Evolutionary conservation across 1,284 basidiomycete genomes (phyloP), one percentile per base, ranked within the genome.

Genomic region (Xerocomus alliaceus): DNA sequence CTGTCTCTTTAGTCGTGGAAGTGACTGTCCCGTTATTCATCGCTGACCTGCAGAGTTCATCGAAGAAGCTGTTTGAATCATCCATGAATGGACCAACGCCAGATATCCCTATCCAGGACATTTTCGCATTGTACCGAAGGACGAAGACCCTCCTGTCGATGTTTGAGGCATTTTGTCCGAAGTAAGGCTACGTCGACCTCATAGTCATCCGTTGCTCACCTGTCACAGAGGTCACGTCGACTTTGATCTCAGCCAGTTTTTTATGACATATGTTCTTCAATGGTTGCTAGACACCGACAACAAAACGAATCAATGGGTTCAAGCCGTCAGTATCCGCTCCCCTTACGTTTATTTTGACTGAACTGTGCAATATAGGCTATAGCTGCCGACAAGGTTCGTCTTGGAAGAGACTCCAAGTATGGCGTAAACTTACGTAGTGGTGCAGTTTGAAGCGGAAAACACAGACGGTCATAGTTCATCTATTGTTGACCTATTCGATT

Each of bases 401-500:
- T 41, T 42, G 12, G 32, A 22, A 35, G 5, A 8, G 34, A 45
- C 24, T 41, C 18, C 17, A 55, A 45, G 34, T 24, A 42, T 56
- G 28, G 22, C 13, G 8, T 29, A 50, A 41, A 39, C 62, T 71
- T 41, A 71, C 47, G 3, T 39, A 37, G 59, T 37, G n/a, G 17
- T 45, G 10, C 68, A 95, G 92, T 97, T 97, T 71, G 86, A 93
- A 74, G 89, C 95, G 5, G 92, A 95, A 68, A 89, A 89, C 45
- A 76, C 85, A 4, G 92, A 93, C 67, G 91, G 92, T 0, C 94
- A 97, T 71, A 97, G 94, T 71, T 96, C 95, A 41, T 98, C 96
- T 0, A 96, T 99, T 60, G 89, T 96, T 44, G 97, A 99, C 77
- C 82, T 99, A 1, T 98, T 98, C 71, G 95, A 94, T 60, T 98